Evolutionary conservation across 441 rosid species (phyloP).

Genomic region (Euphorbia schlechtendalii): DNA sequence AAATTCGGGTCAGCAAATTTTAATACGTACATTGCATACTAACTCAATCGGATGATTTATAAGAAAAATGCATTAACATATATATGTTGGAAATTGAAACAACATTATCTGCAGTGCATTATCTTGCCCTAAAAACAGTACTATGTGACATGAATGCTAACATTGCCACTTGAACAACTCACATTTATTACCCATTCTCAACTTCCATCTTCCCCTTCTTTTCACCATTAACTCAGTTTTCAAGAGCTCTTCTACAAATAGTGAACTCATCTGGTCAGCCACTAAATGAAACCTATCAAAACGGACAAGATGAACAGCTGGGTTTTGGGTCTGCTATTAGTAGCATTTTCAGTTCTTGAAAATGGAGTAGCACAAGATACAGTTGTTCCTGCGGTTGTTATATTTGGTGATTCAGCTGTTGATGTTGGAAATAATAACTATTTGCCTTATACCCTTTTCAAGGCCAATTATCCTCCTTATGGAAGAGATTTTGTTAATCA

Average conservation of each 20-base stretch:
- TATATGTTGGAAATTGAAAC: not conserved
- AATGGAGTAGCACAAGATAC: slow-evolving; percentile 40
- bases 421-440: slow-evolving; percentile 92
- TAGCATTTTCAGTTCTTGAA: slow-evolving; percentile 3
- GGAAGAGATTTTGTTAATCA: slow-evolving; percentile 73
- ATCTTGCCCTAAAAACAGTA: not conserved
- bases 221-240: slow-evolving; percentile 6
- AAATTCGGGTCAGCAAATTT: no score
- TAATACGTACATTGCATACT: no score
- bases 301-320: slow-evolving; percentile 16
- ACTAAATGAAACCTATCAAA: no score
- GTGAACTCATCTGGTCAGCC: not conserved
- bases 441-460: slow-evolving; percentile 63
- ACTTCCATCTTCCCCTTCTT: slow-evolving; percentile 33
- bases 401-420: slow-evolving; percentile 80
- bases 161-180: slow-evolving; percentile 24
- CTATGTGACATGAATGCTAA: slow-evolving; percentile 17
- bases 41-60: not conserved
- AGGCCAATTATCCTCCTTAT: slow-evolving; percentile 82
- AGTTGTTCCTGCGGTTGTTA: slow-evolving; percentile 64
- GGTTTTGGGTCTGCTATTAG: slow-evolving; percentile 17
- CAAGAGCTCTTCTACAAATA: slow-evolving; percentile 17
- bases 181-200: slow-evolving; percentile 32
- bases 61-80: not conserved
- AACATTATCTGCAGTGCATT: not conserved